A percentile compares a stretch with the other conserved stretches of the same genome.
Conservation (phyloP, 2,329 filamentous ascomycete genomes). For the Domatiomyces globalis region DNA sequence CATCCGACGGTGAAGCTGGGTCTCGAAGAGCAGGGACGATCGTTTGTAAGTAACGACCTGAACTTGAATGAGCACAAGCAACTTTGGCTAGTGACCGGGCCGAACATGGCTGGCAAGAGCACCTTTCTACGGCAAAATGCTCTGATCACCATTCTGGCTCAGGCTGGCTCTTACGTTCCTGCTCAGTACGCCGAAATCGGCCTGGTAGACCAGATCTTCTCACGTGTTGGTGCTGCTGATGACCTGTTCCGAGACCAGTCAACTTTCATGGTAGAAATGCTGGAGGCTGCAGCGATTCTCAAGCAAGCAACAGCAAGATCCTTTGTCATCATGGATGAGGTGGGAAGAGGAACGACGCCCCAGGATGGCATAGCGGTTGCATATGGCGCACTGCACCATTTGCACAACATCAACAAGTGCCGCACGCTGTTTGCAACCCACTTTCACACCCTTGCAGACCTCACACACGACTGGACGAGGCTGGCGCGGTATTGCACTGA, state of each 20-base stretch:
- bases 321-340: conserved; percentile 97
- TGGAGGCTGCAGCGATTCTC: conserved; percentile 84
- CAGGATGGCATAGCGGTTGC: conserved; percentile 83
- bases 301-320: conserved; percentile 68
- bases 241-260: conserved; percentile 90
- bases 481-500: conserved; percentile 80
- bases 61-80: conserved; percentile 61
- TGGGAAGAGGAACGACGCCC: conserved; percentile 84
- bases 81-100: conserved; percentile 56
- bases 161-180: conserved; percentile 84
- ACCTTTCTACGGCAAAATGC: conserved; percentile 94
- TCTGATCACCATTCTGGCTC: conserved; percentile 81
- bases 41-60: conserved; percentile 77
- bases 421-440: conserved; percentile 87
- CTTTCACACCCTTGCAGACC: conserved; percentile 72
- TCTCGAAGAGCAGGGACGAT: conserved; percentile 61
- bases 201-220: conserved; percentile 91
- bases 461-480: conserved; percentile 45
- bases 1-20: conserved; percentile 87
- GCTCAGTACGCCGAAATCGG: conserved; percentile 75
- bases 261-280: conserved; percentile 99
- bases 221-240: conserved; percentile 82
- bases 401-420: conserved; percentile 63
- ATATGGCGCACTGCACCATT: conserved; percentile 73
- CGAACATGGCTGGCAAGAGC: conserved; percentile 98